Conservation (phyloP, 2,329 filamentous ascomycete species). For the Phialemonium atrogriseum region DNA sequence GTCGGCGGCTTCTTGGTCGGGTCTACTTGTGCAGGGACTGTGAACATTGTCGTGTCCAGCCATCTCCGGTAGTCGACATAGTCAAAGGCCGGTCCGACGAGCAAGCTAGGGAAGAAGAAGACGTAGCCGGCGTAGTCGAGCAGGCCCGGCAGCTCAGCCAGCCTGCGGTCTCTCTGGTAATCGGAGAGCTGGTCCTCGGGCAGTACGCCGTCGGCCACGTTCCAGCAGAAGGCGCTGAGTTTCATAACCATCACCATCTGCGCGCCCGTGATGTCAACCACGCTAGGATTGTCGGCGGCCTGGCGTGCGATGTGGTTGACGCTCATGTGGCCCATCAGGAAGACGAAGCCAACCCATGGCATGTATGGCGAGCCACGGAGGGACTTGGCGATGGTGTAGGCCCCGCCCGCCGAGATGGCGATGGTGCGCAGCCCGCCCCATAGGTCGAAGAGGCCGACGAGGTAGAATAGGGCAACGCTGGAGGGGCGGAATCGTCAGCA, state of each 20-base stretch:
- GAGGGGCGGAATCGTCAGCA: background rate
- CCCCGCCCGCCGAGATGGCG: slow-evolving; percentile 66
- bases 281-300: slow-evolving; percentile 53
- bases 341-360: slow-evolving; percentile 94
- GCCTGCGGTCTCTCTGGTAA: slow-evolving; percentile 73
- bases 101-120: slow-evolving; percentile 86
- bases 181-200: slow-evolving; percentile 75
- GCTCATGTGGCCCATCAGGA: slow-evolving; percentile 93
- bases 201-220: slow-evolving; percentile 84
- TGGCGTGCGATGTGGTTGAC: slow-evolving; percentile 81
- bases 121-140: slow-evolving; percentile 87
- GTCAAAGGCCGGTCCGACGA: slow-evolving; percentile 89
- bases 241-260: slow-evolving; percentile 99
- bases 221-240: slow-evolving; percentile 94
- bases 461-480: slow-evolving; percentile 78
- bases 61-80: slow-evolving; percentile 87
- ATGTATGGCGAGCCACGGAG: slow-evolving; percentile 77
- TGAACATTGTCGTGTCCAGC: slow-evolving; percentile 93
- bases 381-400: slow-evolving; percentile 77
- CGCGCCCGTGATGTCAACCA: slow-evolving; percentile 83
- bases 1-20: slow-evolving; percentile 78
- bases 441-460: slow-evolving; percentile 87
- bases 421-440: slow-evolving; percentile 80
- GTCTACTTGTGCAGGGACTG: slow-evolving; percentile 72
- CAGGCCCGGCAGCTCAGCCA: slow-evolving; percentile 64